Percentiles rank a stretch among this genome's conserved stretches.
Conservation (phyloP, 2,329 filamentous ascomycete species). For the Monilinia aucupariae region DNA sequence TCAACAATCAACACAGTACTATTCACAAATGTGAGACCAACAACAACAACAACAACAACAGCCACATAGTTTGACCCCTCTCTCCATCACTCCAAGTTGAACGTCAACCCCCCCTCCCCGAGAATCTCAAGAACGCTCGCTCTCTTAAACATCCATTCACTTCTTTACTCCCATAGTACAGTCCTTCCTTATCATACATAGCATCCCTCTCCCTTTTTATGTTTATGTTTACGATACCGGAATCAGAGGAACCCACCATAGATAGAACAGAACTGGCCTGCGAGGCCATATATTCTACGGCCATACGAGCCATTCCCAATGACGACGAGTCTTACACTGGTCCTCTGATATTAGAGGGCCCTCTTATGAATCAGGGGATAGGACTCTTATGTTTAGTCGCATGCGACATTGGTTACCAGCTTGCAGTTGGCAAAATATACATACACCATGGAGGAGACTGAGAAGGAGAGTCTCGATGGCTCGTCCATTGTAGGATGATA, state of each 20-base stretch:
- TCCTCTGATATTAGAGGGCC: conserved; percentile 16
- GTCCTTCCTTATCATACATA: neutral
- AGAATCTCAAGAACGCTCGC: too few species aligned
- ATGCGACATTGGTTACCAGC: conserved; percentile 7
- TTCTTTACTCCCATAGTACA: too few species aligned
- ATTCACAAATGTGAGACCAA: too few species aligned
- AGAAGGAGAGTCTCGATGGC: conserved; percentile 62
- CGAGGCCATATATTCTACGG: conserved; percentile 12
- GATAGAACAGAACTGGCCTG: neutral
- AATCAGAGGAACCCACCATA: neutral
- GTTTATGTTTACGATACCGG: conserved; percentile 3
- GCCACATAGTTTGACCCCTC: too few species aligned
- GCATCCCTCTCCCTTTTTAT: neutral
- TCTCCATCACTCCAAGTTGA: too few species aligned
- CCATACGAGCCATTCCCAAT: conserved; percentile 16
- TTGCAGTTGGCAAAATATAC: conserved; percentile 7
- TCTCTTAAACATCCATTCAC: too few species aligned
- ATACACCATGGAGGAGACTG: conserved; percentile 40
- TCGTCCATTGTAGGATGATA: conserved; percentile 63
- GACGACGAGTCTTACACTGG: conserved; percentile 12
- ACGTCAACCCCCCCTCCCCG: too few species aligned
- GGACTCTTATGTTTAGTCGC: neutral
- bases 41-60: too few species aligned
- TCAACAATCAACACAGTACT: too few species aligned
- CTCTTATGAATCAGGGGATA: conserved; percentile 9